Conservation (phyloP, 2,329 filamentous ascomycete genomes). For the Verticillium nonalfalfae region DNA sequence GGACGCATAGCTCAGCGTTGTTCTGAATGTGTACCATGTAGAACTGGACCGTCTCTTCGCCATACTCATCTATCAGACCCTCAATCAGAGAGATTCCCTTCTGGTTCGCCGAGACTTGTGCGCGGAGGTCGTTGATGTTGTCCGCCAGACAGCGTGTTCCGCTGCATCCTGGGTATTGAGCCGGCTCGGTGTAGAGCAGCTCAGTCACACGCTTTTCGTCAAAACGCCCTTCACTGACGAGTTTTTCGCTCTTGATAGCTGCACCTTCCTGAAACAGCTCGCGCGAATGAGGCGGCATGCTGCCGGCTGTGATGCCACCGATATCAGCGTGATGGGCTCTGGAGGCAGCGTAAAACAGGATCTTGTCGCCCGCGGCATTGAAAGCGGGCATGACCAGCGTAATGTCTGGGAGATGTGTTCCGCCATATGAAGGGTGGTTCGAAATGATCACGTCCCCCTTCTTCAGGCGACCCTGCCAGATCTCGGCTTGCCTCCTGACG, state of each 20-base stretch:
- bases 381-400: slow-evolving; percentile 78
- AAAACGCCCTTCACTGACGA: slow-evolving; percentile 71
- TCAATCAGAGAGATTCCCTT: slow-evolving; percentile 80
- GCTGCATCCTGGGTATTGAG: slow-evolving; percentile 67
- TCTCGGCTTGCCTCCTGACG: slow-evolving; percentile 69
- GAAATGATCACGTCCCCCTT: slow-evolving; percentile 77
- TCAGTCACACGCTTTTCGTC: slow-evolving; percentile 72
- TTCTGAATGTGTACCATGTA: slow-evolving; percentile 80
- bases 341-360: slow-evolving; percentile 77
- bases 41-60: slow-evolving; percentile 70
- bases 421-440: slow-evolving; percentile 78
- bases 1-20: slow-evolving; percentile 71
- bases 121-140: slow-evolving; percentile 78
- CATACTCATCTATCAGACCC: slow-evolving; percentile 69
- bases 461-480: slow-evolving; percentile 72
- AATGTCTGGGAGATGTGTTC: slow-evolving; percentile 77
- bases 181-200: slow-evolving; percentile 66
- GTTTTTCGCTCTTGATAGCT: slow-evolving; percentile 58
- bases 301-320: slow-evolving; percentile 72
- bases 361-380: slow-evolving; percentile 55
- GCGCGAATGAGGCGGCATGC: slow-evolving; percentile 70
- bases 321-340: slow-evolving; percentile 82
- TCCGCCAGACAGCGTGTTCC: slow-evolving; percentile 74
- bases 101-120: slow-evolving; percentile 77
- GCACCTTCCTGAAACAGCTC: slow-evolving; percentile 59